Evolutionary conservation across 805 yeast species (phyloP).

Genomic region (Cyberlindnera mycetangii): DNA sequence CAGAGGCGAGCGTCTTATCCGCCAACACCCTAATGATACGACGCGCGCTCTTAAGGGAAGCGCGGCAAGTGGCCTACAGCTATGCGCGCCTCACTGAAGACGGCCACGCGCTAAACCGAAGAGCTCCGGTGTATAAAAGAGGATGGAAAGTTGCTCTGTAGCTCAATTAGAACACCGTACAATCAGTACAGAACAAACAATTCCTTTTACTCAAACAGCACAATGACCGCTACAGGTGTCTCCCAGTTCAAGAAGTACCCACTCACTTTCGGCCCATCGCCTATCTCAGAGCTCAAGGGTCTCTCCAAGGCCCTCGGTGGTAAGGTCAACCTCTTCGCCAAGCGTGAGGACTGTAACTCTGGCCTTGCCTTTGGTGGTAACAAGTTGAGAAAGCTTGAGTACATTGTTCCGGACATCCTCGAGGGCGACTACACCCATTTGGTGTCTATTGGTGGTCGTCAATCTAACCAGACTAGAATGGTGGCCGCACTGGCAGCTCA

Average conservation of each 20-base stretch:
- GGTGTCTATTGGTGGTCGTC: constrained; percentile 21
- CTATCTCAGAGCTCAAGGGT: constrained; percentile 16
- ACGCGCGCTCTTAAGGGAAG: background rate
- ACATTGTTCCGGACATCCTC: constrained; percentile 20
- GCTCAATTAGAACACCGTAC: background rate
- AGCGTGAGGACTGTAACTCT: constrained; percentile 21
- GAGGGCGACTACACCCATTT: constrained; percentile 20
- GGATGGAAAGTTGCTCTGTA: background rate
- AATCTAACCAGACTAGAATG: constrained; percentile 21
- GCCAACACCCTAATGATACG: no score
- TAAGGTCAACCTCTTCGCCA: constrained; percentile 20
- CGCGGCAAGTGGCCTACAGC: background rate
- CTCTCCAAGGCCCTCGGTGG: constrained; percentile 18
- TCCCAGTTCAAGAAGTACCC: constrained; percentile 16
- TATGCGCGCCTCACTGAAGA: background rate
- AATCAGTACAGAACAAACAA: background rate
- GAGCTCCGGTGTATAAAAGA: background rate
- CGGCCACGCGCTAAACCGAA: background rate
- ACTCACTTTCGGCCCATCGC: constrained; percentile 20
- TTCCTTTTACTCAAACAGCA: background rate
- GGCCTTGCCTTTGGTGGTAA: constrained; percentile 21
- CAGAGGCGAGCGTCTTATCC: no score
- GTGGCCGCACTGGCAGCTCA: constrained; percentile 20
- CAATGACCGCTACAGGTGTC: constrained; percentile 12
- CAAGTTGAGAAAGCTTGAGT: constrained; percentile 21